phyloP scores from a whole-genome alignment of 371 early-diverging fungal genomes.

The Mortierella sp. region DNA sequence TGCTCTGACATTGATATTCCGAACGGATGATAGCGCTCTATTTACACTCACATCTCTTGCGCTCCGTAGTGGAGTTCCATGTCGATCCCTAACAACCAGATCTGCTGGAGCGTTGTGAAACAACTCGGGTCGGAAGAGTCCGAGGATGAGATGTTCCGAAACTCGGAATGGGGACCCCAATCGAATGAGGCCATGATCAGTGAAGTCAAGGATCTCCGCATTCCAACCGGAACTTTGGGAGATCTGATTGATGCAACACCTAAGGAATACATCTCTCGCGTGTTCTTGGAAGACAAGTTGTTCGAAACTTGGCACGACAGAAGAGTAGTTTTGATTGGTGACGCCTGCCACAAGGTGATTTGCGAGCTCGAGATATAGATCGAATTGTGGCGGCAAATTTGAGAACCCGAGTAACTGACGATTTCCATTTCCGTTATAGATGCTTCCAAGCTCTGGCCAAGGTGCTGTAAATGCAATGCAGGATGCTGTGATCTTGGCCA shows the following conservation, averaged over 20 bases:
- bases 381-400: no score
- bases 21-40: neutral
- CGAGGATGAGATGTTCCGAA: neutral
- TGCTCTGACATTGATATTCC: no score
- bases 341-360: constrained; percentile 1
- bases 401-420: no score
- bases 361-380: no score
- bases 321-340: no score
- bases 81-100: no score
- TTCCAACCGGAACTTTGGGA: constrained; percentile 4
- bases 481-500: no score
- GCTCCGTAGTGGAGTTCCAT: neutral
- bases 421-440: neutral
- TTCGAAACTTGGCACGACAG: no score
- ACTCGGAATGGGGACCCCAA: constrained; percentile 11
- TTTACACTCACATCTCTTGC: neutral
- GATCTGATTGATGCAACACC: neutral
- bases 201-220: neutral
- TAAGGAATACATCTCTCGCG: no score
- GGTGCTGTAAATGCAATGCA: no score
- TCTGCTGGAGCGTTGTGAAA: neutral
- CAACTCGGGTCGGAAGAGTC: neutral
- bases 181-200: constrained; percentile 8
- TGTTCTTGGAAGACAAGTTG: no score
- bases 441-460: constrained; percentile 4